A percentile compares a stretch with the other conserved stretches of the same genome.
These are phyloP conservation scores for Diaporthe batatas DNA, from an alignment of 2,329 filamentous ascomycete species.

Conservation along the genomic window DNA sequence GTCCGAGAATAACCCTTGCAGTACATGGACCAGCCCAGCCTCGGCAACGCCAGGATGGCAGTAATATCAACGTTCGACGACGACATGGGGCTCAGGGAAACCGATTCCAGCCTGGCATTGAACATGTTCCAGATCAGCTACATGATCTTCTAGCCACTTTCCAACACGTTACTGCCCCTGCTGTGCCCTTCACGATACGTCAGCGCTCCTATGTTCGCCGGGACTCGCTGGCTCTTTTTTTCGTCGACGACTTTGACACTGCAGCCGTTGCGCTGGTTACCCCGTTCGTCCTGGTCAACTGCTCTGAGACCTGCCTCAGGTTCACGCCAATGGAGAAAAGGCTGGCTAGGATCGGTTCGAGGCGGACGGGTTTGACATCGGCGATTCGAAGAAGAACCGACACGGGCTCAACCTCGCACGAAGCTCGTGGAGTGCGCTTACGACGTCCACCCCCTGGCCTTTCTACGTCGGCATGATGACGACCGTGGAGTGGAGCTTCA, in stretches of 20 bases:
- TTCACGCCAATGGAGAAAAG: conserved; percentile 7
- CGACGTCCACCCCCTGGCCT: background rate
- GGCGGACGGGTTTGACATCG: background rate
- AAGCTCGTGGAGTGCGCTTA: conserved; percentile 12
- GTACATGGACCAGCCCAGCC: conserved; percentile 36
- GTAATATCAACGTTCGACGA: conserved; percentile 56
- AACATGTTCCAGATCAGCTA: conserved; percentile 69
- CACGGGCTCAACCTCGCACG: background rate
- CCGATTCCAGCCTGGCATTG: conserved; percentile 49
- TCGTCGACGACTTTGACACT: conserved; percentile 51
- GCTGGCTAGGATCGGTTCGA: conserved; percentile 10
- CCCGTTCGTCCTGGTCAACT: conserved; percentile 57
- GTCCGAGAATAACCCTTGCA: background rate
- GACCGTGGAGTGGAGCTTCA: conserved; percentile 48
- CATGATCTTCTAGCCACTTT: conserved; percentile 66
- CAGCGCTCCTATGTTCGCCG: conserved; percentile 64
- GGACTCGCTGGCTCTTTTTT: conserved; percentile 64
- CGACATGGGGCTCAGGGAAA: conserved; percentile 59
- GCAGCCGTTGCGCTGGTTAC: conserved; percentile 56
- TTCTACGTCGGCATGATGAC: conserved; percentile 20
- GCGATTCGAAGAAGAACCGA: conserved; percentile 6
- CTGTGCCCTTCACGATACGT: conserved; percentile 64
- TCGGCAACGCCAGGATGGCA: conserved; percentile 64
- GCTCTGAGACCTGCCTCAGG: background rate
- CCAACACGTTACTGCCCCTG: conserved; percentile 65